Evolutionary conservation across 2,329 filamentous ascomycete genomes (phyloP), one percentile per base, ranked within the genome.

Genomic region (Seiridium unicorne): DNA sequence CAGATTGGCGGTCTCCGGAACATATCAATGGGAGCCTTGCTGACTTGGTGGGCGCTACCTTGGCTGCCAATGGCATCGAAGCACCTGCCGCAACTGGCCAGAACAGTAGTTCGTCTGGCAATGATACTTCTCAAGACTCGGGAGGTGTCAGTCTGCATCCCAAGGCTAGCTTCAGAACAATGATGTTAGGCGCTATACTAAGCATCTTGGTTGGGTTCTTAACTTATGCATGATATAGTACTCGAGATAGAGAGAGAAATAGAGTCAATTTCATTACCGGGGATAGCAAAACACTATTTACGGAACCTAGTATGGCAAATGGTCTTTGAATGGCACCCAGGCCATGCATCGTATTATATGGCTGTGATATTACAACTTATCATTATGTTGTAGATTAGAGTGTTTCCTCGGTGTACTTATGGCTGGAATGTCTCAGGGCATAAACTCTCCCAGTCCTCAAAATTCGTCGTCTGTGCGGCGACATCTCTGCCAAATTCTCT

Each of bases 1-100:
- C 76, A 3, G 73, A 67, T 3, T 84, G 80, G 81, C 73, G 82
- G 51, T 74, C 72, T 53, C 68, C 73, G 5, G 69, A 66, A 3
- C 81, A 79, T 62, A 67, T 82, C 48, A 65, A 76, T 32, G 67
- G 70, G 44, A 68, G 72, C 62, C 66, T 79, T 60, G 68, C 64
- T 40, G 72, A 68, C 1, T 76, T 79, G 71, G 72, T 79, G 2
- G 65, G 70, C 10, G 51, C 70, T 32, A 62, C 47, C 5, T 61
- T 64, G 18, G 65, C 66, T 3, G 64, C 65, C 11, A 65, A 65
- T 13, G 59, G 59, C 5, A 54, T 34, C 13, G 40, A 48, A n/a
- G 8, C 9, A 47, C 18, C n/a, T 1, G 6, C 11, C 44, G 11
- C 18, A 11, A 34, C 9, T 44, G 36, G 38, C 5, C 36, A 48